Conservation (phyloP, 345 rosid species). For the Cardamine resedifolia region DNA sequence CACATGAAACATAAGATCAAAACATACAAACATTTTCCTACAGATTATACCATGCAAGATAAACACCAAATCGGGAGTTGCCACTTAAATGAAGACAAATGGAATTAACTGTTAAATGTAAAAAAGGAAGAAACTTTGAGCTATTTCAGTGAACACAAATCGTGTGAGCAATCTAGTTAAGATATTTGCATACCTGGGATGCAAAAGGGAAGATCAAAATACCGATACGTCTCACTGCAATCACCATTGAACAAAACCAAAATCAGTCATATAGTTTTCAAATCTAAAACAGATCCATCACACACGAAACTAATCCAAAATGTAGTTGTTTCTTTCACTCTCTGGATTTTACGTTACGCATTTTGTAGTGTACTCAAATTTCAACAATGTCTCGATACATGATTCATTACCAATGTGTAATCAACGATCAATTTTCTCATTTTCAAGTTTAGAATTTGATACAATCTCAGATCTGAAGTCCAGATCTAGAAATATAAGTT, state of each 20-base stretch:
- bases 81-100: not conserved
- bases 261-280: slow-evolving; percentile 15
- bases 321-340: not conserved
- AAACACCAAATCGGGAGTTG: not conserved
- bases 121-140: not conserved
- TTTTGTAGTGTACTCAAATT: not conserved
- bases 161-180: not conserved
- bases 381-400: slow-evolving; percentile 3
- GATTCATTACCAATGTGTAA: slow-evolving; percentile 1
- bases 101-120: not conserved
- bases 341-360: not conserved
- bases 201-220: slow-evolving; percentile 85
- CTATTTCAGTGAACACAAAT: not conserved
- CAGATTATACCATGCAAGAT: too few relatives aligned
- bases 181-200: slow-evolving; percentile 51
- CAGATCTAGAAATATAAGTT: not conserved
- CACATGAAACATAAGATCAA: not conserved
- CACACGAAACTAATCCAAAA: not conserved
- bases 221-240: slow-evolving; percentile 86
- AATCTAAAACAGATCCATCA: slow-evolving; percentile 18
- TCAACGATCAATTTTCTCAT: not conserved
- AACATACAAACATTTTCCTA: not conserved
- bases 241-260: not conserved
- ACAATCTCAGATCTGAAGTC: slow-evolving; percentile 21
- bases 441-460: not conserved